Evolutionary conservation across 805 yeast species (phyloP).

Genomic region (Candida saitoana): DNA sequence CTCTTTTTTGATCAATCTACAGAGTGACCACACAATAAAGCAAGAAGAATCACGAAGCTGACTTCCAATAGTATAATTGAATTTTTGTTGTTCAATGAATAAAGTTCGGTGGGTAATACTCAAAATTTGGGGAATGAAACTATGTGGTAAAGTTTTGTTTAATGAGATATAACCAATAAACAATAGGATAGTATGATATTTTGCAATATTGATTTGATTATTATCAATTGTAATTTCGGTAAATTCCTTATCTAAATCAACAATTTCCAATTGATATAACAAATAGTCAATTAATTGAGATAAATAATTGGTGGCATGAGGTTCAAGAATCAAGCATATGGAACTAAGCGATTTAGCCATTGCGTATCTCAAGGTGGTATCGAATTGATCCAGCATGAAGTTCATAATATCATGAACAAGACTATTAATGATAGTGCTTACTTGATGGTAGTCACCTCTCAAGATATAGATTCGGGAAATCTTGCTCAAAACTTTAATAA

Average conservation of each 20-base stretch:
- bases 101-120: slow-evolving; percentile 43
- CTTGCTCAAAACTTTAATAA: slow-evolving; percentile 35
- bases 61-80: slow-evolving; percentile 53
- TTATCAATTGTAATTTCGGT: slow-evolving; percentile 14
- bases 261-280: slow-evolving; percentile 28
- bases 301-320: slow-evolving; percentile 34
- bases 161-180: slow-evolving; percentile 45
- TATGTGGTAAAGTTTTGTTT: slow-evolving; percentile 21
- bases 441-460: slow-evolving; percentile 27
- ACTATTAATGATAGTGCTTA: slow-evolving; percentile 49
- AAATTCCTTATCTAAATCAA: slow-evolving; percentile 4
- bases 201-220: slow-evolving; percentile 35
- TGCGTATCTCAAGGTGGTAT: slow-evolving; percentile 56
- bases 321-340: slow-evolving; percentile 33
- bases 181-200: slow-evolving; percentile 57
- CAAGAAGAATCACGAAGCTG: slow-evolving; percentile 83
- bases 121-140: slow-evolving; percentile 20
- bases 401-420: slow-evolving; percentile 36
- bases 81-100: slow-evolving; percentile 53
- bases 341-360: slow-evolving; percentile 64
- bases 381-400: slow-evolving; percentile 38
- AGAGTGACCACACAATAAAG: slow-evolving; percentile 77
- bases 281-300: slow-evolving; percentile 38
- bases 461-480: slow-evolving; percentile 24
- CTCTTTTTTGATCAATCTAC: slow-evolving; percentile 32